Conservation (phyloP, 1,284 basidiomycete genomes). For the Taiwanofungus camphoratus region DNA sequence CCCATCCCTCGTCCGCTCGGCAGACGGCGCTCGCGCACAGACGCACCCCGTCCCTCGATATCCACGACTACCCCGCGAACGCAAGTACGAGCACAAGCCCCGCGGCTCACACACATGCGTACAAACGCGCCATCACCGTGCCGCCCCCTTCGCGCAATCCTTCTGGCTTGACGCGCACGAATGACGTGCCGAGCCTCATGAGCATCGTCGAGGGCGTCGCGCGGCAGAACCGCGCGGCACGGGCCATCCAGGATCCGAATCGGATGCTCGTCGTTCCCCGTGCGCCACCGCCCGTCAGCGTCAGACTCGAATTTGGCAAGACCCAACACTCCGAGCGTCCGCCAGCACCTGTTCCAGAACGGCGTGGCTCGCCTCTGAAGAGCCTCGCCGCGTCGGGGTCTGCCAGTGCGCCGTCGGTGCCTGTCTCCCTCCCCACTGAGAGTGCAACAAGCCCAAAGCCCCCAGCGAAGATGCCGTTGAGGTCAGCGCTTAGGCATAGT, state of each 20-base stretch:
- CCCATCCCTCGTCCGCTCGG: constrained; percentile 3
- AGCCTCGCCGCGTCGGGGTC: constrained; percentile 14
- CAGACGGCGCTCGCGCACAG: constrained; percentile 11
- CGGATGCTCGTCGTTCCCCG: constrained; percentile 28
- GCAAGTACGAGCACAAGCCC: constrained; percentile 1
- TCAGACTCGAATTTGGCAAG: constrained; percentile 12
- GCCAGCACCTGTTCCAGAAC: background rate
- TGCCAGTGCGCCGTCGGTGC: constrained; percentile 18
- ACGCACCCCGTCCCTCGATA: constrained; percentile 16
- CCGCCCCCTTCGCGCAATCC: constrained; percentile 9
- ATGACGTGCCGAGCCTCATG: constrained; percentile 46
- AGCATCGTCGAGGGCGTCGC: constrained; percentile 61
- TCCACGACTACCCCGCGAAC: constrained; percentile 2
- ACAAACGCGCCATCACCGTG: constrained; percentile 7
- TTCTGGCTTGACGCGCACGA: constrained; percentile 10
- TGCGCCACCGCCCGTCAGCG: constrained; percentile 31
- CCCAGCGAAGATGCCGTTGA: constrained; percentile 41
- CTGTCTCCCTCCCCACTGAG: constrained; percentile 9
- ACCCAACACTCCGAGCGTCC: too few species aligned
- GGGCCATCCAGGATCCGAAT: constrained; percentile 25
- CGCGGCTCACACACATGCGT: background rate
- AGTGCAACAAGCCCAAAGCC: too few species aligned
- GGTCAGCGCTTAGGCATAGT: constrained; percentile 57
- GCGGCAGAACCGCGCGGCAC: constrained; percentile 30
- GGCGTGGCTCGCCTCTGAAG: background rate